Conservation (phyloP, 345 rosid species). For the Triadica sebifera region DNA sequence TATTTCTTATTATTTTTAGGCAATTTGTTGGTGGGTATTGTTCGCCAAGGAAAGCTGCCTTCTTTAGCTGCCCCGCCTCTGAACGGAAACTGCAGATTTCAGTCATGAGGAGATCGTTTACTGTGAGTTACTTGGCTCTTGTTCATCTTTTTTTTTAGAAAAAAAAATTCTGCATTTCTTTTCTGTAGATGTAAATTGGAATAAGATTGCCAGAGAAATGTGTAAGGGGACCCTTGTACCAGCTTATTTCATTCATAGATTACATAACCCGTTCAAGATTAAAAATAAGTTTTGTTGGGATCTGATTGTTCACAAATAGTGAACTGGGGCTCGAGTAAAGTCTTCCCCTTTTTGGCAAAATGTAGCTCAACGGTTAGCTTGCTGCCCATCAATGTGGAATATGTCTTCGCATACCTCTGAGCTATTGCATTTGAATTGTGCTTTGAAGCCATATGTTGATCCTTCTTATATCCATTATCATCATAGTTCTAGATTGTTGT, state of each 20-base stretch:
- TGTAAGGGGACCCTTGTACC: conserved; percentile 5
- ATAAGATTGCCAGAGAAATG: conserved; percentile 19
- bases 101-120: conserved; percentile 78
- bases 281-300: conserved; percentile 16
- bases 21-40: conserved; percentile 15
- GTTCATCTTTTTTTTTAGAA: conserved; percentile 1
- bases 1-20: conserved; percentile 18
- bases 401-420: conserved; percentile 25
- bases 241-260: conserved; percentile 13
- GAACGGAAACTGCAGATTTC: conserved; percentile 50
- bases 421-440: conserved; percentile 20
- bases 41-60: conserved; percentile 18
- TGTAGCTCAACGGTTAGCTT: conserved; percentile 27
- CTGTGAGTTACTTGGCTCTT: conserved; percentile 47
- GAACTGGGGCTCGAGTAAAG: background rate
- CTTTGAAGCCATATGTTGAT: conserved; percentile 15
- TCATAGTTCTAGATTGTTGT: background rate
- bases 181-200: conserved; percentile 1
- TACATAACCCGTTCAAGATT: too few species aligned
- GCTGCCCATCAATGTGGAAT: conserved; percentile 3
- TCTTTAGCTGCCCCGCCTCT: conserved; percentile 23
- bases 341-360: conserved; percentile 22
- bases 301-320: conserved; percentile 10
- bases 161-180: background rate
- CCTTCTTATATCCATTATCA: conserved; percentile 9